Percentiles rank a stretch among this genome's conserved stretches.
Conservation (phyloP, 2,329 filamentous ascomycete genomes). For the Cladosporium cucumerinum region DNA sequence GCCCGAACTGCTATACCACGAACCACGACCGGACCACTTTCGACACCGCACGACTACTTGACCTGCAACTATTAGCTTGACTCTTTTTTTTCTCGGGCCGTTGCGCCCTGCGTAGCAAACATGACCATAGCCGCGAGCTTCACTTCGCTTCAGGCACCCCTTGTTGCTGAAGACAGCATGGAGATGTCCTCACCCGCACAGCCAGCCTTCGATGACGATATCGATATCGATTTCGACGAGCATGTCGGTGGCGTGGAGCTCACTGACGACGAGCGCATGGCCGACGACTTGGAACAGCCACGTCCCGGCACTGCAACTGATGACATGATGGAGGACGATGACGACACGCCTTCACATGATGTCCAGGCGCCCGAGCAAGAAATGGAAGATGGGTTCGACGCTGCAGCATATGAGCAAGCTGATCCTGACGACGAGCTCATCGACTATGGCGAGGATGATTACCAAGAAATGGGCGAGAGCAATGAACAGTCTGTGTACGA, state of each 20-base stretch:
- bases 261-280: constrained; percentile 54
- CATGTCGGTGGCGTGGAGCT: constrained; percentile 27
- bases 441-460: constrained; percentile 36
- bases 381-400: constrained; percentile 30
- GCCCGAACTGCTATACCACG: neutral
- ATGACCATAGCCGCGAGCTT: constrained; percentile 15
- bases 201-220: constrained; percentile 42
- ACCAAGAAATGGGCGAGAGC: constrained; percentile 14
- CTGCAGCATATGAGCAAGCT: constrained; percentile 11
- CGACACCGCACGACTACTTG: neutral
- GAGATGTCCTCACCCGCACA: constrained; percentile 51
- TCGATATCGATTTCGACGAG: constrained; percentile 59
- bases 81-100: neutral
- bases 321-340: constrained; percentile 35
- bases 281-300: constrained; percentile 50
- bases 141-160: constrained; percentile 24
- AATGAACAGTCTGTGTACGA: constrained; percentile 11
- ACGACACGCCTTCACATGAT: constrained; percentile 26
- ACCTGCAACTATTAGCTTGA: neutral
- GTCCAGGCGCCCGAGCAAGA: constrained; percentile 34
- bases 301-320: constrained; percentile 38
- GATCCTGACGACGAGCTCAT: constrained; percentile 37
- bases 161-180: constrained; percentile 51
- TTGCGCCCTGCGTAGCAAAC: constrained; percentile 6
- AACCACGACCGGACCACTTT: neutral